Evolutionary conservation across 371 early-diverging fungal species (phyloP), one percentile per base, ranked within the genome.

Genomic region (Mortierella sp.): DNA sequence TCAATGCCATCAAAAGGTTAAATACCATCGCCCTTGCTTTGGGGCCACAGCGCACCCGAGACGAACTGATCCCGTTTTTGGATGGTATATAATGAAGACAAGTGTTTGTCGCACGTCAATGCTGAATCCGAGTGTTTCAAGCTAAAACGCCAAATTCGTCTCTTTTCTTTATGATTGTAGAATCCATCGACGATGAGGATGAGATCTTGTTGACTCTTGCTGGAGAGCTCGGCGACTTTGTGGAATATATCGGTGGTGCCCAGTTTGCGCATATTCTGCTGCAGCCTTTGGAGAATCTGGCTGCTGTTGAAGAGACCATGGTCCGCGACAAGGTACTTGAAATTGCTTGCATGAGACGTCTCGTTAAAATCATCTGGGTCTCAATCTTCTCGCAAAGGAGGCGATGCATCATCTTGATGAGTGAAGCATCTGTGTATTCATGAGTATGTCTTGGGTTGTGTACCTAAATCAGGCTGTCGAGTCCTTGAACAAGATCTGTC

Each of bases 161-260:
- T 11, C 21, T 52, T 24, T 27, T 31, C 14, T 7, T 47, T 41
- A 6, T 24, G 30, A 43, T 21, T 37, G 1, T 60, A 96, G 99
- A 99, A 81, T 97, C 98, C 17, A 94, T 97, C 72, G 98, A 98
- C 80, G 98, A 98, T 73, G 98, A 97, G 73, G 98, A 97, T 80
- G 98, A 97, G 80, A 91, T 99, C 31, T 81, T 99, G 58, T 72
- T 95, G 28, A 94, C 95, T 34, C 85, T 99, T 37, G 98, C 99
- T 27, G 95, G 95, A 68, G 95, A 96, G 58, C 85, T 99, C 26
- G 97, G 95, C 26, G 83, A 88, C 66, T 95, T 99, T 72, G 88
- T 93, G 41, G 93, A 95, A 56, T 93, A 91, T 69, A 92, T 98
- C 34, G 98, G 98, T 34, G 97, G 98, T 9, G 88, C 92, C 17